phyloP scores from a whole-genome alignment of 768 basidiomycete genomes.

The Solioccasus polychromus region DNA sequence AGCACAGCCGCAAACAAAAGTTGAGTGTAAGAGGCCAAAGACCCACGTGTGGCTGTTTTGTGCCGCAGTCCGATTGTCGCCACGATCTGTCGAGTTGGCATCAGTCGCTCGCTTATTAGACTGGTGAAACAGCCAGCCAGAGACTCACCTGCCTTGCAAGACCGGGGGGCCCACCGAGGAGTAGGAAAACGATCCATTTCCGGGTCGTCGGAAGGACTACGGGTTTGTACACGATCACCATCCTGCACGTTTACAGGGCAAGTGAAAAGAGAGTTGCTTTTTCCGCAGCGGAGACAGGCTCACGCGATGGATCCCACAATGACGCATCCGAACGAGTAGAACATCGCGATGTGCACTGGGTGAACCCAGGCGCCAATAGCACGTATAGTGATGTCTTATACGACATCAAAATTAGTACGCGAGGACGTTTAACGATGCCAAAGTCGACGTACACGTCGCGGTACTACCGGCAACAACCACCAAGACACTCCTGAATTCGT shows the following conservation, averaged over 20 bases:
- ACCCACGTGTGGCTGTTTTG: constrained; percentile 62
- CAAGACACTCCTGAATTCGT: constrained; percentile 48
- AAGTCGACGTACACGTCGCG: constrained; percentile 59
- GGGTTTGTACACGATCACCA: constrained; percentile 1
- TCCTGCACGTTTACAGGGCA: constrained; percentile 4
- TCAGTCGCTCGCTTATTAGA: no score
- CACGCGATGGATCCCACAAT: constrained; percentile 13
- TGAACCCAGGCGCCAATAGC: constrained; percentile 76
- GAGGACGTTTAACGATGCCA: not conserved
- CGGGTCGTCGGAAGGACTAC: constrained; percentile 19
- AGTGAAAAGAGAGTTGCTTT: not conserved
- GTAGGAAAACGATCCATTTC: constrained; percentile 12
- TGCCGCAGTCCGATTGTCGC: constrained; percentile 61
- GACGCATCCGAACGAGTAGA: constrained; percentile 60
- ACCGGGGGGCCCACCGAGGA: constrained; percentile 17
- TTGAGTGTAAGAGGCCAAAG: constrained; percentile 59
- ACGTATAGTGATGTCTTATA: constrained; percentile 51
- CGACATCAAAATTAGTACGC: not conserved
- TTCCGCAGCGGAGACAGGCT: not conserved
- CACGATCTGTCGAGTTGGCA: constrained; percentile 50
- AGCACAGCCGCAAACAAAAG: constrained; percentile 67
- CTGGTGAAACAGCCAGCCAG: not conserved
- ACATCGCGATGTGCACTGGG: constrained; percentile 67
- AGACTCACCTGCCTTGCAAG: constrained; percentile 17
- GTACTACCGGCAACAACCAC: constrained; percentile 64